Evolutionary conservation across 2,329 filamentous ascomycete species (phyloP).

Genomic region (Bipolaris zeicola): DNA sequence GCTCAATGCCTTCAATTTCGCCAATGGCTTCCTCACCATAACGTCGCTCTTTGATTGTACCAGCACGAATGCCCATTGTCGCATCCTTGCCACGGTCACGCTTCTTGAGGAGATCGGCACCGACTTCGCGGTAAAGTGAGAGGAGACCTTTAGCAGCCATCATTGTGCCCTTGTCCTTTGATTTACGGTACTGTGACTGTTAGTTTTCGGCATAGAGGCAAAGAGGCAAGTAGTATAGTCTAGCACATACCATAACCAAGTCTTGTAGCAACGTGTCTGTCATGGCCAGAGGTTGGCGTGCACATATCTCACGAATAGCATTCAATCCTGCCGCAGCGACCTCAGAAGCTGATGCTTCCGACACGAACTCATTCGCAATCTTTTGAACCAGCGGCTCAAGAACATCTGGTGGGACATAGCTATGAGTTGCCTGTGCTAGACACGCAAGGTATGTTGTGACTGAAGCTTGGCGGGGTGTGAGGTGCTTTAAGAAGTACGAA

Average conservation of each 20-base stretch:
- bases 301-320: constrained; percentile 91
- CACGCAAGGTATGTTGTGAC: constrained; percentile 94
- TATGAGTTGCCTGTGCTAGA: constrained; percentile 88
- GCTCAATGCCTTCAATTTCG: constrained; percentile 90
- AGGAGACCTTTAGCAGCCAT: constrained; percentile 96
- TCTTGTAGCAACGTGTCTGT: constrained; percentile 94
- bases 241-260: constrained; percentile 68
- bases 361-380: constrained; percentile 98
- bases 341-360: constrained; percentile 87
- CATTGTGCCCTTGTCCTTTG: constrained; percentile 98
- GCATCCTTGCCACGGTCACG: constrained; percentile 91
- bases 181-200: constrained; percentile 73
- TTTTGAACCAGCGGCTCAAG: constrained; percentile 90
- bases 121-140: constrained; percentile 88
- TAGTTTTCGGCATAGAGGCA: neutral
- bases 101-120: constrained; percentile 85
- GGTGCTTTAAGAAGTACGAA: constrained; percentile 64
- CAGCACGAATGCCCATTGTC: constrained; percentile 77
- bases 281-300: constrained; percentile 93
- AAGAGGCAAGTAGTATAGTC: too few species aligned
- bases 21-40: constrained; percentile 84
- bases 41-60: constrained; percentile 74
- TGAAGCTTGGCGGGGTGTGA: constrained; percentile 65
- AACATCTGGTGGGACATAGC: constrained; percentile 87
- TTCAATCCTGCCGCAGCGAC: constrained; percentile 92